Conservation (phyloP, 202 grass and related monocot genomes). For the Brachypodium distachyon region DNA sequence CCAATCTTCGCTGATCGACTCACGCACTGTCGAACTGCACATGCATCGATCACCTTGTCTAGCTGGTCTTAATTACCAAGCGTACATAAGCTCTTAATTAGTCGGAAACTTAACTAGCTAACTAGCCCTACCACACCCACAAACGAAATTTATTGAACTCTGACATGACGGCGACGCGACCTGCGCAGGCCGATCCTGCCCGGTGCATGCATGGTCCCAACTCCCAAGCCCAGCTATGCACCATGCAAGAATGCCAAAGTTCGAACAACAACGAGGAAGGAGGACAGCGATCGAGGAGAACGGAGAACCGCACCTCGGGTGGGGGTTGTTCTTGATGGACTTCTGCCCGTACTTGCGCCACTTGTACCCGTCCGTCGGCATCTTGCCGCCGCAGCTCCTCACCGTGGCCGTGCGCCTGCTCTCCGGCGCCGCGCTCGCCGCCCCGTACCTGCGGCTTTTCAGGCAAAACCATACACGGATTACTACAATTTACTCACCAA, state of each 20-base stretch:
- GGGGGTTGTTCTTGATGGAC: constrained; percentile 70
- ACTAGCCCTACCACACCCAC: too few species aligned
- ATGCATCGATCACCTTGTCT: neutral
- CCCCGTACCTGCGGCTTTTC: constrained; percentile 20
- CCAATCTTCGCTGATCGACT: too few species aligned
- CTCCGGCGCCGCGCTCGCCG: constrained; percentile 14
- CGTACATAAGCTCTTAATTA: too few species aligned
- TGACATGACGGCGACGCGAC: too few species aligned
- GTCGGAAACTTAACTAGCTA: neutral
- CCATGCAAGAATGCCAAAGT: neutral
- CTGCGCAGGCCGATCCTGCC: too few species aligned
- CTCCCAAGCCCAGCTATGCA: too few species aligned
- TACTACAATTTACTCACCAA: neutral
- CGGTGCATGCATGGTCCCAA: too few species aligned
- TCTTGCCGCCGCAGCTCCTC: constrained; percentile 42
- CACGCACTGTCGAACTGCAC: neutral
- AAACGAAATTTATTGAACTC: too few species aligned
- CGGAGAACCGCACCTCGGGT: constrained; percentile 44
- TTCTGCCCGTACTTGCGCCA: constrained; percentile 89
- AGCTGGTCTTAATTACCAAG: too few species aligned
- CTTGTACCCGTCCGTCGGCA: constrained; percentile 55
- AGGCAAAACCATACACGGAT: neutral
- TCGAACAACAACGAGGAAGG: neutral
- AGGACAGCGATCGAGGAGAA: neutral
- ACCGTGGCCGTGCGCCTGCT: constrained; percentile 40